These are phyloP conservation scores for Asterella californica DNA, from an alignment of 225 moss, liverwort and hornwort genomes.

Conservation along the genomic window DNA sequence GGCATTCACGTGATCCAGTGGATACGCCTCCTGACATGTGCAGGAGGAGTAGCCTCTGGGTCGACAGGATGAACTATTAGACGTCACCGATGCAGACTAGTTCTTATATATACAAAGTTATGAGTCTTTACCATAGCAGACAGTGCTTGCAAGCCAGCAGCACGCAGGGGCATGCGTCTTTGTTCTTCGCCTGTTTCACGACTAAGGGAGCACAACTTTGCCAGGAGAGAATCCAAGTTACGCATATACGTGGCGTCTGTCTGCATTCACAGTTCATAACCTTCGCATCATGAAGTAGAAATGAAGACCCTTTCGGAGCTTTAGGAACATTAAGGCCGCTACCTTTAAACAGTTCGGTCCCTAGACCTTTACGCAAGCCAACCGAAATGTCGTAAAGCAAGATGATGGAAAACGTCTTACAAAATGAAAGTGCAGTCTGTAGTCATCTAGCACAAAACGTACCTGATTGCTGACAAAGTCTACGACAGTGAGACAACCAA, in stretches of 20 bases:
- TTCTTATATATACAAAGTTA: background rate
- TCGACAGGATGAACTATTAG: too few relatives aligned
- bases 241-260: conserved; percentile 86
- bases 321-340: background rate
- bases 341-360: background rate
- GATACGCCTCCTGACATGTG: background rate
- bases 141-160: conserved; percentile 83
- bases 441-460: background rate
- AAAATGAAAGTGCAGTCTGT: background rate
- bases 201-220: conserved; percentile 61
- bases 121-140: conserved; percentile 56
- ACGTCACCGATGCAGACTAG: too few relatives aligned
- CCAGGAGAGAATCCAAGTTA: conserved; percentile 67
- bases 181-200: conserved; percentile 67
- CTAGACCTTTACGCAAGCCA: background rate
- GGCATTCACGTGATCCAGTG: background rate
- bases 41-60: too few relatives aligned
- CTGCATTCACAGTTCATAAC: conserved; percentile 42
- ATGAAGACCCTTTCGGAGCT: background rate
- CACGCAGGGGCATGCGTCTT: conserved; percentile 54
- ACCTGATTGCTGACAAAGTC: conserved; percentile 54
- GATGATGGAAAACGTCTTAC: background rate
- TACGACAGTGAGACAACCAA: conserved; percentile 52
- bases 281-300: background rate
- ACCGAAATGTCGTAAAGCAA: background rate